Percentiles rank a stretch among this genome's conserved stretches.
Evolutionary conservation across 2,329 filamentous ascomycete genomes (phyloP).

Genomic region (Botrytis squamosa): DNA sequence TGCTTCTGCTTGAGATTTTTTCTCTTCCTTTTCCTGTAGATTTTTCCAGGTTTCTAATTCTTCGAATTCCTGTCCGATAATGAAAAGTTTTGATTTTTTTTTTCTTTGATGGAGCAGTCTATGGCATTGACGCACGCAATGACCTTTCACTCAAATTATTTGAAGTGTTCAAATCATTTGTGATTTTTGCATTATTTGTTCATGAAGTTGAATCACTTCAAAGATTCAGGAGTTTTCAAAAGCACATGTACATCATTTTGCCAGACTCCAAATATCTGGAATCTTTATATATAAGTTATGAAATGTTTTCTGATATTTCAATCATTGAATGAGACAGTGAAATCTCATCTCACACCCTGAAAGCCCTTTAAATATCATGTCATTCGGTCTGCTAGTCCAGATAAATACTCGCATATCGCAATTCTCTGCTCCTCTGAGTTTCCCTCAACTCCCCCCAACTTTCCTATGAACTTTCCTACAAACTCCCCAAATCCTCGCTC

Average conservation of each 20-base stretch:
- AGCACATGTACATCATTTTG: not conserved
- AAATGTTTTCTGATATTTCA: not conserved
- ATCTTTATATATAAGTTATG: not conserved
- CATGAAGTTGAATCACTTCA: not conserved
- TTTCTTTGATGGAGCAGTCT: not conserved
- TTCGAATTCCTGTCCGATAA: not conserved
- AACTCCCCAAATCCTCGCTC: accelerated
- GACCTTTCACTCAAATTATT: not conserved
- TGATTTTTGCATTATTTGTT: not conserved
- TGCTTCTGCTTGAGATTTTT: not conserved
- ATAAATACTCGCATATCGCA: not conserved
- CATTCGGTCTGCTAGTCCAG: not conserved
- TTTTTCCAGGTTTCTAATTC: not conserved
- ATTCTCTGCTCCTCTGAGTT: accelerated
- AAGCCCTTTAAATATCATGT: not conserved
- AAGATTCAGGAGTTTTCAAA: not conserved
- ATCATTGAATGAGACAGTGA: not conserved
- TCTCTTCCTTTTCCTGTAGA: not conserved
- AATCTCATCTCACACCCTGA: not conserved
- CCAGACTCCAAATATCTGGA: not conserved
- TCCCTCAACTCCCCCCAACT: not conserved
- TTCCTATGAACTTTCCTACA: not conserved
- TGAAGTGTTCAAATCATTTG: not conserved
- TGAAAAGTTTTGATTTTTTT: not conserved
- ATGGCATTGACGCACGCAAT: not conserved